Percentiles rank a stretch among this genome's conserved stretches.
These are phyloP conservation scores for Microdochium bolleyi DNA, from an alignment of 2,329 filamentous ascomycete species.

Conservation along the genomic window DNA sequence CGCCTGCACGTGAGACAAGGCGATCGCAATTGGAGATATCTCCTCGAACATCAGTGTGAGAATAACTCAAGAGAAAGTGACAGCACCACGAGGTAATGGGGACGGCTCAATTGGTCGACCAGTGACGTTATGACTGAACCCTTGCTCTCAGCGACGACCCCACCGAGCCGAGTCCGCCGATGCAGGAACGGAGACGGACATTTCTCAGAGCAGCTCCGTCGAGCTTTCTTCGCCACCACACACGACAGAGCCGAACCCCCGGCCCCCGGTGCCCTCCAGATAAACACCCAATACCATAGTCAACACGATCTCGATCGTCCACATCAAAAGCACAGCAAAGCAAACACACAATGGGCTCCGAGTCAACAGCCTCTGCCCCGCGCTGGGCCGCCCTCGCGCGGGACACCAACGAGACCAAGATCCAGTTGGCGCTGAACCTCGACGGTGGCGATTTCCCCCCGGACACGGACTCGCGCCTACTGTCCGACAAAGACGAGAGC, in stretches of 20 bases:
- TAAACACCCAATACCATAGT: neutral
- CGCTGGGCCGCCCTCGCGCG: constrained; percentile 76
- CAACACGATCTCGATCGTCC: no score
- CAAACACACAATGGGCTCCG: constrained; percentile 16
- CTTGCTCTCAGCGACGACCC: neutral
- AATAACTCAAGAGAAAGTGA: no score
- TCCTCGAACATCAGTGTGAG: no score
- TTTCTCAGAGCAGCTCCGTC: neutral
- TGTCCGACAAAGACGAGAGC: constrained; percentile 37
- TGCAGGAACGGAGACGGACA: neutral
- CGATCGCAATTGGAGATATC: no score
- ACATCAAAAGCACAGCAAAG: neutral
- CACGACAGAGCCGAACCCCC: neutral
- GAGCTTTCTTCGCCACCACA: neutral
- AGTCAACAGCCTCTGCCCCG: constrained; percentile 8
- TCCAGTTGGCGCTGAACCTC: constrained; percentile 84
- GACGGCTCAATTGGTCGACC: neutral
- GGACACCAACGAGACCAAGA: constrained; percentile 97
- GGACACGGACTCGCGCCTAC: constrained; percentile 49
- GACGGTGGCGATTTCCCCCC: constrained; percentile 77
- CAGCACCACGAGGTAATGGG: no score
- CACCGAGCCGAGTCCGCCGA: neutral
- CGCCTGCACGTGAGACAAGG: no score
- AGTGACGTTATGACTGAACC: neutral
- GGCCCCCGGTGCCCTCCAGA: neutral